Evolutionary conservation across 257 asterid species (phyloP).

Genomic region (Lithospermum erythrorhizon): DNA sequence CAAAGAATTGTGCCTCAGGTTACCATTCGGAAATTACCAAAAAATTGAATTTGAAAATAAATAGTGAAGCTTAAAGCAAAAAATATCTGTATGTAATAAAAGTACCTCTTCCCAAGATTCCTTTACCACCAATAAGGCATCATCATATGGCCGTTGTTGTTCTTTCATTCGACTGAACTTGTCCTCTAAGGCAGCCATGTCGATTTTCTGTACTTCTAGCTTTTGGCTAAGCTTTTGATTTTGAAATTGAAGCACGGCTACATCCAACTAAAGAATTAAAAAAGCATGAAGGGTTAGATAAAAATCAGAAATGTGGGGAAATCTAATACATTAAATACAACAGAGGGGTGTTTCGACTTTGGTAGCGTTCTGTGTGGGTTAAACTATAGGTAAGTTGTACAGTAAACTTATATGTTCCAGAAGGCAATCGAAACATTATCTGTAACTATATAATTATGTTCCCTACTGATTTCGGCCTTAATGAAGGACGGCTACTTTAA

Average conservation of each 20-base stretch:
- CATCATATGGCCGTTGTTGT: conserved; percentile 52
- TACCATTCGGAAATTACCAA: background rate
- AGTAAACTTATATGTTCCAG: too few species aligned
- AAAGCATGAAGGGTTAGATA: conserved; percentile 4
- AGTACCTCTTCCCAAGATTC: conserved; percentile 70
- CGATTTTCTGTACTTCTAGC: conserved; percentile 81
- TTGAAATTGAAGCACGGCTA: conserved; percentile 83
- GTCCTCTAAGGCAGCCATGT: conserved; percentile 48
- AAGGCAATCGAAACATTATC: background rate
- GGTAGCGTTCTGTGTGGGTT: background rate
- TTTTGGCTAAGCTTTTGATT: conserved; percentile 86
- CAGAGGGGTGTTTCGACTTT: too few species aligned
- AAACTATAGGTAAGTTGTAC: background rate
- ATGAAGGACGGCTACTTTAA: background rate
- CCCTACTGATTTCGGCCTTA: background rate
- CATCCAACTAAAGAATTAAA: conserved; percentile 52
- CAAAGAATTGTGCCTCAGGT: conserved; percentile 3
- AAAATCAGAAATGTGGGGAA: background rate
- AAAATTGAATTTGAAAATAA: background rate
- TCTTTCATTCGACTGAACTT: conserved; percentile 39
- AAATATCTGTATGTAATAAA: background rate
- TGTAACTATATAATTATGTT: background rate
- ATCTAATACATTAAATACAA: background rate
- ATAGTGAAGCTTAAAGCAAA: background rate
- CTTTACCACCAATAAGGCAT: conserved; percentile 36